Base-by-base conservation (phyloP, 2,329 filamentous ascomycete genomes). In the Sclerotinia subarctica region DNA sequence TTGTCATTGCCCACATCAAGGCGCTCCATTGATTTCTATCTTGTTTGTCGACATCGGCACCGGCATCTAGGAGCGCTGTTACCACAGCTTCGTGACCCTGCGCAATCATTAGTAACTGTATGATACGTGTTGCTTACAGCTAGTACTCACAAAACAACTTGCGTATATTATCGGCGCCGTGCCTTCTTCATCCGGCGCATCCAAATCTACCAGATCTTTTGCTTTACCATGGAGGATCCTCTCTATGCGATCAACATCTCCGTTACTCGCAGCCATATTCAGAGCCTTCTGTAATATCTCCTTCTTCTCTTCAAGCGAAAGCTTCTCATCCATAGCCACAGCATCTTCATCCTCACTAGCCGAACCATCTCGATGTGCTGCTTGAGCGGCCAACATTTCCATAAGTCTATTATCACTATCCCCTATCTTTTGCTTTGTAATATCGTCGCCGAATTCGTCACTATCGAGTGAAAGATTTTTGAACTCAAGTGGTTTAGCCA, bases 1-100 rank as follows among this genome's bases (percentile, higher is more conserved):
- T 99, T 67, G 95, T 99, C 92, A 98, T 98, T 62, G 95, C 94
- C 95, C 95, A 99, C 94, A 99, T 99, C 70, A 99, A 84, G 19
- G 95, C 92, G 75, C 92, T 98, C 95, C 95, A 99, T 77, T 96
- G 90, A 77, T 98, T 98, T 71, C 90, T 91, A 78, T 99, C 95
- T 79, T 98, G 94, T 75, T 90, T 90, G 80, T 99, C 93, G 64
- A 98, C 93, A 74, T 93, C 87, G 51, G 90, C 94, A 32, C 94
- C 94, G 13, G 93, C 92, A 69, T 93, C 87, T 64, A 99, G 87
- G 64, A 99, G 85, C 49, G 90, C 88, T 69, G 90, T 86, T 32
- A 98, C 95, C 5, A 97, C 94, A 58, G 90, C 86, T 79, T 96
- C 92, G 78, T 99, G 95, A 51, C 95, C 92, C 90, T 93, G 72